Percentiles rank a stretch among this genome's conserved stretches.
These are phyloP conservation scores for Emericellopsis terricola DNA, from an alignment of 495 filamentous ascomycete species.

Conservation along the genomic window DNA sequence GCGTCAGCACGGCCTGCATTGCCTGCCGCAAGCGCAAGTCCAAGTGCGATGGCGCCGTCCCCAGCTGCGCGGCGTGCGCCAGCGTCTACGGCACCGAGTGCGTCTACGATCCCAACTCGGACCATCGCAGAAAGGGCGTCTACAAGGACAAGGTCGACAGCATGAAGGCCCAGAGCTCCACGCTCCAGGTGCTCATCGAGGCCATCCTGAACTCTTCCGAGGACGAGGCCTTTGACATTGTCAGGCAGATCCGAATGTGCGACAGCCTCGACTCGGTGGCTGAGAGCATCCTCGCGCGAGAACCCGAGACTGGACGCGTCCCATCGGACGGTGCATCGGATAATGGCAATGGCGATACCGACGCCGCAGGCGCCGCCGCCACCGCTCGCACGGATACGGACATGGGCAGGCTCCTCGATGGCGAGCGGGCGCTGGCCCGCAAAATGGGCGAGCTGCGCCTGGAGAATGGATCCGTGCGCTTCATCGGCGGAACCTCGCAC, in stretches of 20 bases:
- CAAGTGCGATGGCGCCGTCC: constrained; percentile 88
- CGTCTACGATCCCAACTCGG: constrained; percentile 88
- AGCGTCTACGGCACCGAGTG: constrained; percentile 90
- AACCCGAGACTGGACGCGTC: constrained; percentile 19
- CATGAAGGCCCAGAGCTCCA: constrained; percentile 71
- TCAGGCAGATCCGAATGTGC: constrained; percentile 76
- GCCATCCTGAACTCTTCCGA: constrained; percentile 80
- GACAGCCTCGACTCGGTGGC: constrained; percentile 85
- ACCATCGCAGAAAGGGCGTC: constrained; percentile 89
- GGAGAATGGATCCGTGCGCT: constrained; percentile 79
- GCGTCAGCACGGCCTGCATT: constrained; percentile 86
- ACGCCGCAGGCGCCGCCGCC: too few relatives aligned
- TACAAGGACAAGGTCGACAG: constrained; percentile 90
- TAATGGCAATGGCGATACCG: constrained; percentile 12
- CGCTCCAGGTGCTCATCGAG: constrained; percentile 78
- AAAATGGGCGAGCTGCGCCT: constrained; percentile 84
- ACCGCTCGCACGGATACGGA: too few relatives aligned
- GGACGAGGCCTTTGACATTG: constrained; percentile 63
- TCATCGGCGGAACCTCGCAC: constrained; percentile 89
- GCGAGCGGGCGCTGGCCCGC: constrained; percentile 73
- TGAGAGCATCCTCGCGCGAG: constrained; percentile 48
- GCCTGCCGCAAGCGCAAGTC: constrained; percentile 81
- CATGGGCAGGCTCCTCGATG: constrained; percentile 31
- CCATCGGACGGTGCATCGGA: neutral
- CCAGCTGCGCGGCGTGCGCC: constrained; percentile 84